Evolutionary conservation across 768 basidiomycete genomes (phyloP).

Genomic region (Kockovaella imperatae): DNA sequence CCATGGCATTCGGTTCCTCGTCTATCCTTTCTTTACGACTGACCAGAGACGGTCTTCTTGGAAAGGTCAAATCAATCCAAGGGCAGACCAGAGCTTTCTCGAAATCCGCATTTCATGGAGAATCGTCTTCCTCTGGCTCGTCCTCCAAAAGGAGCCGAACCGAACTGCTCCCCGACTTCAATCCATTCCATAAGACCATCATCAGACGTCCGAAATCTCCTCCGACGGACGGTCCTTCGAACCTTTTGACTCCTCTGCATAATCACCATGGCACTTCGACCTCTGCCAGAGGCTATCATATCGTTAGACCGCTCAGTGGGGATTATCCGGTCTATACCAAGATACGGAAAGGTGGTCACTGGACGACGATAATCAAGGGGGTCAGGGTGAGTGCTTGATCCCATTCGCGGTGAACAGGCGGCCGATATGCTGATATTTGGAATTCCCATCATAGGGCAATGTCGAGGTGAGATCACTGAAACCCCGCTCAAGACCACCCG

Average conservation of each 20-base stretch:
- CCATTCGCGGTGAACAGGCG: neutral
- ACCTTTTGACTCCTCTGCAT: neutral
- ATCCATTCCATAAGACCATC: too few relatives aligned
- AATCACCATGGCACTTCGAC: neutral
- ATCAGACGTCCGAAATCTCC: too few relatives aligned
- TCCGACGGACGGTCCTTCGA: neutral
- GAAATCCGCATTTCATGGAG: too few relatives aligned
- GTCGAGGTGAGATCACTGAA: neutral
- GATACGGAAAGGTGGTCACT: conserved; percentile 10
- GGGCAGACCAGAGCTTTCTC: too few relatives aligned
- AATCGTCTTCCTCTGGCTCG: too few relatives aligned
- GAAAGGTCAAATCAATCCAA: too few relatives aligned
- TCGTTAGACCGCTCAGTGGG: conserved; percentile 6
- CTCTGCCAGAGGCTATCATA: neutral
- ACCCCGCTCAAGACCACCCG: neutral
- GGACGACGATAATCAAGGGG: conserved; percentile 16
- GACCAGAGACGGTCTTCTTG: too few relatives aligned
- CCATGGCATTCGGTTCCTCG: too few relatives aligned
- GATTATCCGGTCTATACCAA: conserved; percentile 19
- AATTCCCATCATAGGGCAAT: neutral
- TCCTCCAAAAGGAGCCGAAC: too few relatives aligned
- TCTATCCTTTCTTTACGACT: too few relatives aligned
- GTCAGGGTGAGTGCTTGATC: conserved; percentile 15
- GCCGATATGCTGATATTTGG: neutral
- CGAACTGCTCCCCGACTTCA: too few relatives aligned